Conservation (phyloP, 2,329 filamentous ascomycete species). For the Zymoseptoria brevis region DNA sequence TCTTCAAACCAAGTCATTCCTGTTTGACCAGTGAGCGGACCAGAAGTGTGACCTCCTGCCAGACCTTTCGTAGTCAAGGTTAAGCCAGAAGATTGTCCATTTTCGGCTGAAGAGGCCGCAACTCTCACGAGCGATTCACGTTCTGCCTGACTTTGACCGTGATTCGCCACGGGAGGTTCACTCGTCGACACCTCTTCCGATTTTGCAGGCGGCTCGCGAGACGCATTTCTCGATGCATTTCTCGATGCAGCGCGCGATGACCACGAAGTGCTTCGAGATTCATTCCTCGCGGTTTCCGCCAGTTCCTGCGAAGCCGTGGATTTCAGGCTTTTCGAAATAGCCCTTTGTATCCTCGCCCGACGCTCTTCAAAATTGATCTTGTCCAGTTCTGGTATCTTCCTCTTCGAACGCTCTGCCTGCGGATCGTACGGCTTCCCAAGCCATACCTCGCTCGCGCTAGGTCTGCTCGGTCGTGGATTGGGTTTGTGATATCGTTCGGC, state of each 20-base stretch:
- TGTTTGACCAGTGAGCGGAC: conserved; percentile 29
- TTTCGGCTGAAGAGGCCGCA: not conserved
- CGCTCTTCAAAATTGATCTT: conserved; percentile 80
- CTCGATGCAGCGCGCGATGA: conserved; percentile 9
- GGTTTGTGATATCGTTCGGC: conserved; percentile 46
- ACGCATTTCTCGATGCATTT: conserved; percentile 5
- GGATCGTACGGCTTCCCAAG: conserved; percentile 77
- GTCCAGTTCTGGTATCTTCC: conserved; percentile 53
- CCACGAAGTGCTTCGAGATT: conserved; percentile 13
- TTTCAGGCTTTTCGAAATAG: conserved; percentile 75
- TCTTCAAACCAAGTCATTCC: conserved; percentile 38
- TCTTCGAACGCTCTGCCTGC: conserved; percentile 39
- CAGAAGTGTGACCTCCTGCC: conserved; percentile 11
- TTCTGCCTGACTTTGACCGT: conserved; percentile 8
- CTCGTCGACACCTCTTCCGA: conserved; percentile 20
- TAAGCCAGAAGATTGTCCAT: conserved; percentile 12
- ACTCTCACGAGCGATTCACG: not conserved
- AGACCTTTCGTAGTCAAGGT: conserved; percentile 22
- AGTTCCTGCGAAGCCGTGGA: conserved; percentile 49
- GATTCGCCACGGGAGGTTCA: conserved; percentile 5
- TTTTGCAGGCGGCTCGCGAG: conserved; percentile 39
- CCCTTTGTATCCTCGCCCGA: conserved; percentile 72
- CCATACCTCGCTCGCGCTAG: conserved; percentile 44
- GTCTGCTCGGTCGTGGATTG: conserved; percentile 29
- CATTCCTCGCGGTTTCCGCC: conserved; percentile 13